Evolutionary conservation across 164 flowering plant genomes (phyloP).

Genomic region (Magnolia officinalis): DNA sequence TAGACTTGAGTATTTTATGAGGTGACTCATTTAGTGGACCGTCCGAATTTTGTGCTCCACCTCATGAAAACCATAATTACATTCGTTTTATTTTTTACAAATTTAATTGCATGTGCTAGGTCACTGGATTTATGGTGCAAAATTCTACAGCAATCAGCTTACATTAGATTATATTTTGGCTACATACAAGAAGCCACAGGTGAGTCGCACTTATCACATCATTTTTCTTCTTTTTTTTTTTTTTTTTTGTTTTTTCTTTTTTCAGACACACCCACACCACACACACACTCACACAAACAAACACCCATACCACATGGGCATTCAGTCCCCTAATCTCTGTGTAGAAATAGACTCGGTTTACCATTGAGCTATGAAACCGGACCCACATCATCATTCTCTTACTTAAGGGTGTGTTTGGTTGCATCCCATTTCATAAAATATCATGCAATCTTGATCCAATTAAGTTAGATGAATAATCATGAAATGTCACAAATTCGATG

Average conservation of each 20-base stretch:
- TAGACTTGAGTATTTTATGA: neutral
- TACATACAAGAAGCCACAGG: conserved; percentile 70
- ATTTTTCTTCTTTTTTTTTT: no score
- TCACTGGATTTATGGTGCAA: conserved; percentile 50
- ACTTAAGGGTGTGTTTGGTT: no score
- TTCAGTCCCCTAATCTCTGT: neutral
- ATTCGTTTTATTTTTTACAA: no score
- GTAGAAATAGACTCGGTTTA: neutral
- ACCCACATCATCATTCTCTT: neutral
- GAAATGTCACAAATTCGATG: no score
- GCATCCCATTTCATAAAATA: no score
- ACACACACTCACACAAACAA: no score
- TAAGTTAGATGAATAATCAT: no score
- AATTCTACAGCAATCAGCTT: conserved; percentile 43
- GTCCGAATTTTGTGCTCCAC: no score
- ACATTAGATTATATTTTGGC: conserved; percentile 58
- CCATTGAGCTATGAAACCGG: neutral
- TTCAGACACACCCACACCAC: neutral
- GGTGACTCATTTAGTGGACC: neutral
- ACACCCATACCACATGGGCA: no score
- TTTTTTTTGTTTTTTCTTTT: no score
- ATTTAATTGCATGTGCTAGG: conserved; percentile 27
- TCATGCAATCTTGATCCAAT: no score
- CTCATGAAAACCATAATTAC: neutral
- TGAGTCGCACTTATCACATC: conserved; percentile 11